A percentile compares a stretch with the other conserved stretches of the same genome.
These are phyloP conservation scores for Nakazawaea laoshanensis DNA, from an alignment of 805 yeast genomes.

Conservation along the genomic window DNA sequence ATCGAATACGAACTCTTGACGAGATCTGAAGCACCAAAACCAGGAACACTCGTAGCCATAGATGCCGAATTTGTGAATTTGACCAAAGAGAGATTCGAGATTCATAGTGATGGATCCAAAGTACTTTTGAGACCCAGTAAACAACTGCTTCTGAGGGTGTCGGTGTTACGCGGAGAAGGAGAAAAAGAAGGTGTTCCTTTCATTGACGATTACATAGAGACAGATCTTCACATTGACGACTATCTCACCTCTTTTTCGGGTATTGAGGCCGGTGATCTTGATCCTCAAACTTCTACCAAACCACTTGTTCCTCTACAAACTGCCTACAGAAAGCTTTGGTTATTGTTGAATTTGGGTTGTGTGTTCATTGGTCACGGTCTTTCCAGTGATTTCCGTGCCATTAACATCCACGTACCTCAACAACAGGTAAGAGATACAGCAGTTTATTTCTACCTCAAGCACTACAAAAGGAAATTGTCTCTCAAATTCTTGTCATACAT, in stretches of 20 bases:
- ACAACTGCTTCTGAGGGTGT: conserved; percentile 78
- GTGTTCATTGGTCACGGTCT: conserved; percentile 94
- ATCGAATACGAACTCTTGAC: conserved; percentile 66
- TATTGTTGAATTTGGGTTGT: conserved; percentile 80
- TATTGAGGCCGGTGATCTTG: conserved; percentile 86
- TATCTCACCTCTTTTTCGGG: conserved; percentile 90
- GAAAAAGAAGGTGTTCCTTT: conserved; percentile 65
- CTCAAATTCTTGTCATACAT: conserved; percentile 82
- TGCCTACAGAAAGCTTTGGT: conserved; percentile 86
- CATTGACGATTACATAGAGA: conserved; percentile 86
- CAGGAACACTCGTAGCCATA: conserved; percentile 78
- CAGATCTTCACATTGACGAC: conserved; percentile 64
- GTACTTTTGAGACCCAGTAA: conserved; percentile 66
- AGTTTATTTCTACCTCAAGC: conserved; percentile 65
- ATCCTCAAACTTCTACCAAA: conserved; percentile 54
- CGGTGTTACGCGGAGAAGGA: conserved; percentile 74
- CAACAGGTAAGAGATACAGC: conserved; percentile 87
- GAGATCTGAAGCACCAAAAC: conserved; percentile 57
- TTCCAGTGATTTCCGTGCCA: conserved; percentile 84
- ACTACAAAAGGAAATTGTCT: conserved; percentile 70
- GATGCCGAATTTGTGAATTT: conserved; percentile 94
- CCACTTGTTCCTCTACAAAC: conserved; percentile 73
- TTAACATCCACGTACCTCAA: conserved; percentile 82
- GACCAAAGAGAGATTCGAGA: conserved; percentile 71
- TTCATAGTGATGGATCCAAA: conserved; percentile 64